Evolutionary conservation across 2,329 filamentous ascomycete genomes (phyloP).

Genomic region (Alternaria panax): DNA sequence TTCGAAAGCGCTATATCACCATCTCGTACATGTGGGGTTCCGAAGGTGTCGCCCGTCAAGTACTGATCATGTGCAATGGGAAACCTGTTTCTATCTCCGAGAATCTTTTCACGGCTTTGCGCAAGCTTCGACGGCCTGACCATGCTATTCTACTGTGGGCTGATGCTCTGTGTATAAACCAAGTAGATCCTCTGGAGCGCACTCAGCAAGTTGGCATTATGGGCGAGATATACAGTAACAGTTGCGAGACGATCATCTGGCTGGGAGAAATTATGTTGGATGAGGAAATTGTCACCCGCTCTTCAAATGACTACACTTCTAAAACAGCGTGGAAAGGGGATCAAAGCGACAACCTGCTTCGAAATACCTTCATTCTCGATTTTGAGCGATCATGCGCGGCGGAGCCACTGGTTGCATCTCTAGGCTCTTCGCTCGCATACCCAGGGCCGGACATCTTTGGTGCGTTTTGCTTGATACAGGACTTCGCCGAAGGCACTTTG

Average conservation of each 20-base stretch:
- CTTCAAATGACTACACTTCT: neutral
- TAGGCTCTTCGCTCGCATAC: neutral
- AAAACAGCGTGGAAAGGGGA: slow-evolving; percentile 5
- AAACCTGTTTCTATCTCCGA: slow-evolving; percentile 13
- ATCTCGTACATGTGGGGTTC: slow-evolving; percentile 26
- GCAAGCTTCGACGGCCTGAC: slow-evolving; percentile 17
- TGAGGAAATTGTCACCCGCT: neutral
- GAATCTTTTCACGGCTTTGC: slow-evolving; percentile 23
- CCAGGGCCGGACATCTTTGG: slow-evolving; percentile 24
- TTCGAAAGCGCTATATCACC: slow-evolving; percentile 14
- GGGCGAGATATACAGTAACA: slow-evolving; percentile 13
- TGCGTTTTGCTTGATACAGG: slow-evolving; percentile 28
- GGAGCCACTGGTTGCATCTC: neutral
- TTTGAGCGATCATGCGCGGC: neutral
- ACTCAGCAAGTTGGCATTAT: slow-evolving; percentile 12
- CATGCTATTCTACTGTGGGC: slow-evolving; percentile 5
- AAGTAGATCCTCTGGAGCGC: slow-evolving; percentile 6
- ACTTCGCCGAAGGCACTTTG: slow-evolving; percentile 18
- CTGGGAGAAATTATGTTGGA: neutral
- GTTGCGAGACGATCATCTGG: slow-evolving; percentile 12
- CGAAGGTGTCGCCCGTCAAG: slow-evolving; percentile 8
- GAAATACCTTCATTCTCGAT: neutral
- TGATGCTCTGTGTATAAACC: slow-evolving; percentile 14
- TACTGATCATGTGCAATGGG: slow-evolving; percentile 20
- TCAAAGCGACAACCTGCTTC: neutral